Percentiles rank a stretch among this genome's conserved stretches.
phyloP scores from a whole-genome alignment of 371 early-diverging fungal species.

The Zychaea mexicana region DNA sequence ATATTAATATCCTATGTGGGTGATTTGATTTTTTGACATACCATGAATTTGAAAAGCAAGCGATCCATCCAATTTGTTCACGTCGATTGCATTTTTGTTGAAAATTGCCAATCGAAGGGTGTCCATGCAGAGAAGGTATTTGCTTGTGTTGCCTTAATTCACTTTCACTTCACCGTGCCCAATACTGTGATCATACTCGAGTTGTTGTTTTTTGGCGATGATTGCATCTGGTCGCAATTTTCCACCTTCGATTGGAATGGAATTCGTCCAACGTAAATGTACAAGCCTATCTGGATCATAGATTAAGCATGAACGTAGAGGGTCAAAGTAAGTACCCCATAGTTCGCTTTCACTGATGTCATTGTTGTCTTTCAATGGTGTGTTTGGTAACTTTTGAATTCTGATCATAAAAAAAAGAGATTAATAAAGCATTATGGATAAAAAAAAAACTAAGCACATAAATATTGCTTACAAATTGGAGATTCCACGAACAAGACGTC shows the following conservation, averaged over 20 bases:
- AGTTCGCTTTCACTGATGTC: constrained; percentile 29
- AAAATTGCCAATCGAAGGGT: constrained; percentile 26
- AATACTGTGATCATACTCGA: background rate
- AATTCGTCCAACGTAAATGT: constrained; percentile 31
- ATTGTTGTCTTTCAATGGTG: constrained; percentile 13
- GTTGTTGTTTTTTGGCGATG: constrained; percentile 23
- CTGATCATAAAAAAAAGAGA: constrained; percentile 1
- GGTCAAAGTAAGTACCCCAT: constrained; percentile 38
- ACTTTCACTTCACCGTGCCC: constrained; percentile 21
- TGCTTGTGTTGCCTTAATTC: constrained; percentile 14
- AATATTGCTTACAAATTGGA: constrained; percentile 10
- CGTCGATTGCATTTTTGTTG: constrained; percentile 35
- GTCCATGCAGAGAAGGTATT: constrained; percentile 19
- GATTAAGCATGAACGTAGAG: constrained; percentile 25
- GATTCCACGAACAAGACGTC: constrained; percentile 10
- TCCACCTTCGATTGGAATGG: constrained; percentile 21
- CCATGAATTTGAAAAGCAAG: constrained; percentile 31
- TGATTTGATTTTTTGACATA: constrained; percentile 7
- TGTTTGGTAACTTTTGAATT: constrained; percentile 17
- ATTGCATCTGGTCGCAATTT: constrained; percentile 30
- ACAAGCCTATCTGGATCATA: constrained; percentile 26
- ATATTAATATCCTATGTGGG: background rate
- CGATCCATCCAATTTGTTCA: constrained; percentile 20
- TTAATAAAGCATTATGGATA: too few species aligned
- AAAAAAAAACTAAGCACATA: background rate